Conservation (phyloP, 768 basidiomycete genomes). For the Sporobolomyces pararoseus region DNA sequence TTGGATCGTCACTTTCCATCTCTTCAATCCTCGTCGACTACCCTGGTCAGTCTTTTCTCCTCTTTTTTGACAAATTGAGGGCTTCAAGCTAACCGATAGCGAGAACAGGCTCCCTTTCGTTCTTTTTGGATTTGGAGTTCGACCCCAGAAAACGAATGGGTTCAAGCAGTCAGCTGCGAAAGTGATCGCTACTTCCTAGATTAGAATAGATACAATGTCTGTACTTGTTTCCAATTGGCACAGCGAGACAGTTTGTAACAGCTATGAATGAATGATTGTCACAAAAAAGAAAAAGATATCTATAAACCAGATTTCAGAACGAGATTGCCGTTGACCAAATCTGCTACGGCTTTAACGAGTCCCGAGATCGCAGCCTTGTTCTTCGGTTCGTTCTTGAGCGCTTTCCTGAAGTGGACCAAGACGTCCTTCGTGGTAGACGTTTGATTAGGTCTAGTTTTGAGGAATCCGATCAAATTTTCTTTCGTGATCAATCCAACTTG, state of each 20-base stretch:
- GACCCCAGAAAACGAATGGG: not conserved
- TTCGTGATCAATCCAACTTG: conserved; percentile 10
- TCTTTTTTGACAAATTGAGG: not conserved
- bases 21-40: conserved; percentile 21
- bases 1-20: conserved; percentile 29
- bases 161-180: too few relatives aligned
- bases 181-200: too few relatives aligned
- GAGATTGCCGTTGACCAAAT: conserved; percentile 25
- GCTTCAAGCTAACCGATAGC: not conserved
- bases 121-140: conserved; percentile 30
- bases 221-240: too few relatives aligned
- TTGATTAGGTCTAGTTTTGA: conserved; percentile 21
- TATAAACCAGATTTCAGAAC: conserved; percentile 35
- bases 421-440: conserved; percentile 37
- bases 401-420: conserved; percentile 28
- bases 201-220: too few relatives aligned
- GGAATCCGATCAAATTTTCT: conserved; percentile 28
- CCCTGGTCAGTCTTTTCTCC: conserved; percentile 5
- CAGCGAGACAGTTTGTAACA: not conserved
- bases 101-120: conserved; percentile 23
- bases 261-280: too few relatives aligned
- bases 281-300: not conserved
- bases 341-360: conserved; percentile 27
- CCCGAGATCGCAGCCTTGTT: conserved; percentile 31
- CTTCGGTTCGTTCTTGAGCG: conserved; percentile 32